A percentile compares a stretch with the other conserved stretches of the same genome.
Conservation (phyloP, 345 rosid species). For the Aquilaria malaccensis region DNA sequence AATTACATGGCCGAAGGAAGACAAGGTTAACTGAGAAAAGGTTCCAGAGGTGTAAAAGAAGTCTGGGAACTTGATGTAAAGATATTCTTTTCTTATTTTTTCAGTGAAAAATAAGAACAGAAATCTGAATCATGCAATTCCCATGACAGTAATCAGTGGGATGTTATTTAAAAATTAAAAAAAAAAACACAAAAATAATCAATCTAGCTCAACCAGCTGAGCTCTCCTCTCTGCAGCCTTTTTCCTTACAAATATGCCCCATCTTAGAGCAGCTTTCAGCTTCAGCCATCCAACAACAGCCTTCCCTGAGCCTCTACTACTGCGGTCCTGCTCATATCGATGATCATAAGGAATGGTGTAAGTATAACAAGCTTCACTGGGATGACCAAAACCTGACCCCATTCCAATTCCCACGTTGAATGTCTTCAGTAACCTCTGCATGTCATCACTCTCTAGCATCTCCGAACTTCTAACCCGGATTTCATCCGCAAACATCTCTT, state of each 20-base stretch:
- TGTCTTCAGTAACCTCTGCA: slow-evolving; percentile 78
- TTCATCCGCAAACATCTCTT: slow-evolving; percentile 64
- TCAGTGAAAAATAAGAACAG: slow-evolving; percentile 1
- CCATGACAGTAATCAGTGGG: no score
- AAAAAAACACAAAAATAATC: slow-evolving; percentile 5
- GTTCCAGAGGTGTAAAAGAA: no score
- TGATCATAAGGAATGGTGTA: slow-evolving; percentile 43
- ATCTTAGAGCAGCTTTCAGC: slow-evolving; percentile 78
- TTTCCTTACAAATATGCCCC: slow-evolving; percentile 97
- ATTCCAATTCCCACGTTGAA: slow-evolving; percentile 43
- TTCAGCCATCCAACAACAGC: slow-evolving; percentile 97
- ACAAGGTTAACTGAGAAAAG: background rate
- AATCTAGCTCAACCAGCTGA: slow-evolving; percentile 75
- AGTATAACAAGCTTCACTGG: slow-evolving; percentile 52
- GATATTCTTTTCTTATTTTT: background rate
- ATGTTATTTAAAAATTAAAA: background rate
- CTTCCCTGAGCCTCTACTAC: slow-evolving; percentile 58
- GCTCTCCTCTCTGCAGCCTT: slow-evolving; percentile 90
- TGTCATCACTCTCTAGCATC: slow-evolving; percentile 81
- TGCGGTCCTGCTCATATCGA: slow-evolving; percentile 26
- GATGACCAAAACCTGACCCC: slow-evolving; percentile 41
- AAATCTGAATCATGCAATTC: slow-evolving; percentile 1
- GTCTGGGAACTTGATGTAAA: background rate
- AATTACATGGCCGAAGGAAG: background rate
- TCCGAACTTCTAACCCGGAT: slow-evolving; percentile 72